Evolutionary conservation across 768 basidiomycete genomes (phyloP).

Genomic region (Podaxis mareebaensis): DNA sequence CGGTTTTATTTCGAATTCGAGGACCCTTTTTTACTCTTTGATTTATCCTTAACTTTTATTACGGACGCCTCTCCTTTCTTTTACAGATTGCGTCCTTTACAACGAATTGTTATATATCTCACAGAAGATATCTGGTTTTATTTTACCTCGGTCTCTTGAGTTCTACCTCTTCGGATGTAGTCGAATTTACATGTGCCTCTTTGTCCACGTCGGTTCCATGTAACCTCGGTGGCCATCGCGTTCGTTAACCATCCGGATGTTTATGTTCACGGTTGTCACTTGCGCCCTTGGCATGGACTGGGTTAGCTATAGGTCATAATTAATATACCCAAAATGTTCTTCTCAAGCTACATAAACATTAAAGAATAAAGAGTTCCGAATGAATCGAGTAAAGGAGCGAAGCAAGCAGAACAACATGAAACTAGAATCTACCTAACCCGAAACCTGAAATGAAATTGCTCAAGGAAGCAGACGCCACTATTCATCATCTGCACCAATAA

Average conservation of each 20-base stretch:
- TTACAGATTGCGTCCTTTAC: not conserved
- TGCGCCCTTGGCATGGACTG: no score
- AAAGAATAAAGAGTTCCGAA: not conserved
- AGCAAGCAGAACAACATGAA: not conserved
- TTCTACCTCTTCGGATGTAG: not conserved
- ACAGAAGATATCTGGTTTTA: not conserved
- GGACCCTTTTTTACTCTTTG: constrained; percentile 18
- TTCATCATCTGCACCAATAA: constrained; percentile 82
- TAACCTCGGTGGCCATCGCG: no score
- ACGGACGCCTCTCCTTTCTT: not conserved
- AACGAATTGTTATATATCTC: not conserved
- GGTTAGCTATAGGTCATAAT: not conserved
- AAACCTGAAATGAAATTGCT: not conserved
- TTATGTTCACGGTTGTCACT: no score
- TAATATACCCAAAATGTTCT: not conserved
- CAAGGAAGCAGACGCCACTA: constrained; percentile 18
- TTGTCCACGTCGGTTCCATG: no score
- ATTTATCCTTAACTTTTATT: constrained; percentile 13
- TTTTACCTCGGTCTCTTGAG: not conserved
- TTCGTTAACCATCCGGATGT: no score
- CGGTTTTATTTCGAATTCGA: constrained; percentile 4
- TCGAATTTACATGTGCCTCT: not conserved
- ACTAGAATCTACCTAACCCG: not conserved
- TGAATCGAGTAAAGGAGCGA: not conserved
- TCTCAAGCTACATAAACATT: not conserved